phyloP scores from a whole-genome alignment of 177 flowering plant genomes.

The Tripterygium wilfordii region DNA sequence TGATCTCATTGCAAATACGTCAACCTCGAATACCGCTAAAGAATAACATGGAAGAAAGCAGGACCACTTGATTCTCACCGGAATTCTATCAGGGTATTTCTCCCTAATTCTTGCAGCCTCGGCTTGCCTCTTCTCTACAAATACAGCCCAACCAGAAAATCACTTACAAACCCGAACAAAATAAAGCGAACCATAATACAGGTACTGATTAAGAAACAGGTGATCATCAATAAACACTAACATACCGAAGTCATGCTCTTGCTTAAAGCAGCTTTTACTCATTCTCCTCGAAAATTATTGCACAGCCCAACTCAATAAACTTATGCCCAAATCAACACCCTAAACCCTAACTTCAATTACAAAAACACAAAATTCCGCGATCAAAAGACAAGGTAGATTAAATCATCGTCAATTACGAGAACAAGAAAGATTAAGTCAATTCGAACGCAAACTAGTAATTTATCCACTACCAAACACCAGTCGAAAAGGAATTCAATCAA shows the following conservation, averaged over 20 bases:
- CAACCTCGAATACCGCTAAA: background rate
- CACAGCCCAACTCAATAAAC: background rate
- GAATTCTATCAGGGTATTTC: conserved; percentile 85
- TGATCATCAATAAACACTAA: too few relatives aligned
- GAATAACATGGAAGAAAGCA: background rate
- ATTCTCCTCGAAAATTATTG: background rate
- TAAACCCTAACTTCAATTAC: background rate
- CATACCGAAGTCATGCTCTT: conserved; percentile 65
- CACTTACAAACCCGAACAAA: background rate
- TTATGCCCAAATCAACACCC: background rate
- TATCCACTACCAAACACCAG: too few relatives aligned
- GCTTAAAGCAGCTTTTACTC: conserved; percentile 68
- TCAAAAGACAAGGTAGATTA: too few relatives aligned
- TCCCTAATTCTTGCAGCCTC: conserved; percentile 86
- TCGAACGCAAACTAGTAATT: too few relatives aligned
- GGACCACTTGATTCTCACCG: conserved; percentile 51
- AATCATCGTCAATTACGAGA: too few relatives aligned
- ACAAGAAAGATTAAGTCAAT: too few relatives aligned
- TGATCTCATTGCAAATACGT: background rate
- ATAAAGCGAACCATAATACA: background rate
- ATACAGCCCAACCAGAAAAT: background rate
- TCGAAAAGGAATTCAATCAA: too few relatives aligned
- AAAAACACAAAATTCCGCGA: background rate
- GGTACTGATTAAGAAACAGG: too few relatives aligned
- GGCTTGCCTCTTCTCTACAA: conserved; percentile 71